phyloP scores from a whole-genome alignment of 2,329 filamentous ascomycete genomes.

The Trichophyton schoenleinii region DNA sequence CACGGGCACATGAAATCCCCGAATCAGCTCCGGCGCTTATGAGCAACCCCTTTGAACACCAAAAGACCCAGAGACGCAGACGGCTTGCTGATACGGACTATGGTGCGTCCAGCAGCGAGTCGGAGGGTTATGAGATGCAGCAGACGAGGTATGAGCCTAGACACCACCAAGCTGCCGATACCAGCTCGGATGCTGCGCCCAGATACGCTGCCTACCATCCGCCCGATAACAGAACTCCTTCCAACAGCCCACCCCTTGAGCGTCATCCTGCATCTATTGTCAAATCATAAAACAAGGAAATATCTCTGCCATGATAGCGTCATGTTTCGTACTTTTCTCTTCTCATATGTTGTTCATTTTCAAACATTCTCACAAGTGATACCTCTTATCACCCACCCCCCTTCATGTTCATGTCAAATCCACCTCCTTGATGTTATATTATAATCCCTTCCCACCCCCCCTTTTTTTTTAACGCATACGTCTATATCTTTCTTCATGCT shows the following conservation, averaged over 20 bases:
- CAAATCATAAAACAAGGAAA: background rate
- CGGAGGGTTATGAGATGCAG: conserved; percentile 11
- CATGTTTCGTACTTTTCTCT: background rate
- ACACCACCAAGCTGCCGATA: conserved; percentile 4
- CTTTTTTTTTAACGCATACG: background rate
- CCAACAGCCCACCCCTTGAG: conserved; percentile 4
- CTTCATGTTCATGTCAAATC: background rate
- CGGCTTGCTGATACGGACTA: conserved; percentile 4
- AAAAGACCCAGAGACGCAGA: conserved; percentile 1
- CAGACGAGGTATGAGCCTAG: conserved; percentile 8
- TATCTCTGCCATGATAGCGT: background rate
- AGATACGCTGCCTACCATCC: conserved; percentile 6
- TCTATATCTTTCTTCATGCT: background rate
- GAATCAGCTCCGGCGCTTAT: conserved; percentile 7
- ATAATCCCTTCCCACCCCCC: background rate
- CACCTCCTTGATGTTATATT: background rate
- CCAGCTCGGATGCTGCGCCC: conserved; percentile 3
- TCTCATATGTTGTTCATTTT: too few relatives aligned
- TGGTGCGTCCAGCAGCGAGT: conserved; percentile 10
- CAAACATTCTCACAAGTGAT: background rate
- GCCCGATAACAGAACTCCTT: background rate
- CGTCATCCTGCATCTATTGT: background rate
- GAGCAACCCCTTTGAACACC: conserved; percentile 9
- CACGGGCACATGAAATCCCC: conserved; percentile 11
- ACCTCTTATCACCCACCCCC: background rate